These are phyloP conservation scores for Macrocybe gigantea DNA, from an alignment of 768 basidiomycete genomes.

Conservation along the genomic window DNA sequence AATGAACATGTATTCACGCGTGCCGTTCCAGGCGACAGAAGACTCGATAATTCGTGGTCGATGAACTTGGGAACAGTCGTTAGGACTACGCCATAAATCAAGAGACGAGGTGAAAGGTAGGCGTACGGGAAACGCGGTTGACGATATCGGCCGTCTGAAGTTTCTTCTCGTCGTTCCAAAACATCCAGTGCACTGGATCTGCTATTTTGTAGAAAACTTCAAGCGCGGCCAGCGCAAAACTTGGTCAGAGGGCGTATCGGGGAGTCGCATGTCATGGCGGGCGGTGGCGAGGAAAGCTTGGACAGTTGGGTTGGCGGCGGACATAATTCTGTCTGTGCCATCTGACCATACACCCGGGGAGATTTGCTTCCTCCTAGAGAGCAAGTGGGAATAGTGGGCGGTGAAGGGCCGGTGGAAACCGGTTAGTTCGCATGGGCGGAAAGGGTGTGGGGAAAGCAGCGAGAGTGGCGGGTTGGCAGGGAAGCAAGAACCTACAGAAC, in stretches of 20 bases:
- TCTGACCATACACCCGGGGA: conserved; percentile 33
- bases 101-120: neutral
- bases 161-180: conserved; percentile 53
- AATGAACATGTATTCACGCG: conserved; percentile 30
- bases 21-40: conserved; percentile 38
- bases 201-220: conserved; percentile 48
- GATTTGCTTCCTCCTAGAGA: conserved; percentile 12
- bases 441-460: conserved; percentile 12
- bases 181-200: conserved; percentile 56
- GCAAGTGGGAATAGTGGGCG: neutral
- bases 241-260: conserved; percentile 32
- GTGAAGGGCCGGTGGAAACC: conserved; percentile 8
- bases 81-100: neutral
- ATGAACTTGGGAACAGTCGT: conserved; percentile 22
- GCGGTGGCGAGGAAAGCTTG: conserved; percentile 39
- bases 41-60: conserved; percentile 32
- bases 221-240: conserved; percentile 56
- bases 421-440: conserved; percentile 7
- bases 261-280: conserved; percentile 30
- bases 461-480: conserved; percentile 14
- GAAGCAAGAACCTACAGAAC: conserved; percentile 18
- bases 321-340: conserved; percentile 33
- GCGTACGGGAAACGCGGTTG: conserved; percentile 49
- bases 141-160: conserved; percentile 45
- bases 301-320: conserved; percentile 43